Base-by-base conservation (phyloP, 2,329 filamentous ascomycete species). In the Dactylonectria estremocensis region DNA sequence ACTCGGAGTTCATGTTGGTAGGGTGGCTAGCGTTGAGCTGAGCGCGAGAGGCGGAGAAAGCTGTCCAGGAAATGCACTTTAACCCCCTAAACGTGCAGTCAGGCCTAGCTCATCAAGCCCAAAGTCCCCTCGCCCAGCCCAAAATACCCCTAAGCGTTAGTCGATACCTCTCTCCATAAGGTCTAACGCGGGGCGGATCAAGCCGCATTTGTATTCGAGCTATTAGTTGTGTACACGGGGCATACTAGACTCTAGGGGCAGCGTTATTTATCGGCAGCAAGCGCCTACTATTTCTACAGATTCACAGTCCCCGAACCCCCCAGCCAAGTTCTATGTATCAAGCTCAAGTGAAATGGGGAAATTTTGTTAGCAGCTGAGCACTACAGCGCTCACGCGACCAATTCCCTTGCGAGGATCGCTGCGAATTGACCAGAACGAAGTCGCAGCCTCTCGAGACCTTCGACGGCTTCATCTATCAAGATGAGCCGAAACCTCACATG, bases 231-330 rank as follows among this genome's bases (percentile, higher is more conserved):
- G 48, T 14, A 28, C 48, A 31, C 37, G 48, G 13, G 48, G 46
- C 14, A 6, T 16, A 28, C 46, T 22, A 14, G 20, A 22, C 13
- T 24, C 46, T 49, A 22, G 22, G 46, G 46, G 49, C 20, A 35
- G 50, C 53, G 49, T 59, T 73, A 73, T 71, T 69, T 73, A 71
- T 71, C 61, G 33, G 6, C 11, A 49, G 16, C 40, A 22, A 31
- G 33, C 45, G 33, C 67, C 61, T 68, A 55, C 20, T 9, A 18
- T 10, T 48, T 22, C 16, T 33, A 5, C 56, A 16, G n/a, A 16
- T 46, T n/a, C 40, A 16, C 52, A 9, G 33, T 24, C 28, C 9
- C 45, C 7, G 49, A 20, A 45, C 35, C 3, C 31, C 2, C 35
- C 18, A 24, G 16, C 46, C 65, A 64, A 13, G 53, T 43, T 48